Evolutionary conservation across 345 rosid species (phyloP), one percentile per base, ranked within the genome.

Genomic region (Triadica sebifera): DNA sequence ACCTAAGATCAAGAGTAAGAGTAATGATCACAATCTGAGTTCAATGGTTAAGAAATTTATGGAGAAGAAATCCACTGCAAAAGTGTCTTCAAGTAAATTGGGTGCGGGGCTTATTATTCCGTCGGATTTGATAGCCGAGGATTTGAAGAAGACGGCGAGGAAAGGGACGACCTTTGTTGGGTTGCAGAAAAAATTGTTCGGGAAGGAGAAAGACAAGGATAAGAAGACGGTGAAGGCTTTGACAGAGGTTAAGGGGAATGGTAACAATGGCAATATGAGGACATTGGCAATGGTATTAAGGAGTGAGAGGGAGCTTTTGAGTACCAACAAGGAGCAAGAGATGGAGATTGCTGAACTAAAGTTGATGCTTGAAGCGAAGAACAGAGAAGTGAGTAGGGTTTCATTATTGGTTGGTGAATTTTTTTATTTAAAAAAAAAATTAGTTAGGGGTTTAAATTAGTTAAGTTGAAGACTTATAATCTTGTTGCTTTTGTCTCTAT

Each of bases 281-380:
- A 93, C 97, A 8, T 70, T 94, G 75, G 94, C 94, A 13, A 93
- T 91, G 98, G 96, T 94, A 69, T 76, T 94, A 71, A 84, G 93
- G 79, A 89, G 98, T 67, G 99, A 91, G 78, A 89, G 96, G 73
- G 97, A 90, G 93, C 98, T 92, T 15, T 75, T 91, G 81, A 77
- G 79, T 80, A 77, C 87, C 56, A 94, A 86, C 66, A 91, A 91
- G 84, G 97, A 91, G 66, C 86, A 80, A 67, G 97, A 91, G 65
- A 61, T 64, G 59, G 88, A 92, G 82, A 80, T 94, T 38, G 67
- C 89, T 20, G 75, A 86, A 59, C 85, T 91, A 6, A 89, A 90
- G 68, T 43, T 78, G 70, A 69, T 78, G 83, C 90, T 91, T 41
- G 80, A 88, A 71, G 86, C 78, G 29, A 93, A 86, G 85, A 94